Evolutionary conservation across 2,329 filamentous ascomycete genomes (phyloP), one percentile per base, ranked within the genome.

Genomic region (Mycosphaerella sp.): DNA sequence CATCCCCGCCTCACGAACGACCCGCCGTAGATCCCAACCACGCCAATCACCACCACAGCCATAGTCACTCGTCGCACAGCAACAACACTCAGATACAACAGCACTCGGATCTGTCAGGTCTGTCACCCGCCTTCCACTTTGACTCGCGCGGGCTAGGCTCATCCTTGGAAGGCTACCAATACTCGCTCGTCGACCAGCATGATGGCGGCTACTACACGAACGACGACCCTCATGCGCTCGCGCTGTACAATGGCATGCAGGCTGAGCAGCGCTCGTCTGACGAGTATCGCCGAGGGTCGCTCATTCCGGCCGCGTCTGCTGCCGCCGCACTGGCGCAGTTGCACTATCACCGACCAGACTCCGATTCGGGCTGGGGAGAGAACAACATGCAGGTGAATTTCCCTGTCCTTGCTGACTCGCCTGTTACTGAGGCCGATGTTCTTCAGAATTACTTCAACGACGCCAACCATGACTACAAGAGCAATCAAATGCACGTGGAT

Each of bases 311-410:
- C 53, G 84, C 84, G 51, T 88, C 82, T 62, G 90, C 90, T 49
- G 90, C 90, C 41, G 88, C 88, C 46, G 89, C 88, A 41, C 76
- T 97, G 54, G 88, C 90, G 41, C 88, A 94, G 73, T 78, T 97
- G 63, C 84, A 87, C 66, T 84, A 82, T 64, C 82, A 91, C 67
- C 87, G 87, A 62, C 77, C 84, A 54, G 85, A 88, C 53, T 77
- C 80, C 36, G 86, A 89, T 53, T 77, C 79, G 39, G 86, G 89
- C 53, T 87, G 84, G 80, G 89, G 93, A 58, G 55, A 64, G 30
- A 50, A 50, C 55, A 54, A 56, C 56, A 59, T 64, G 48, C 64
- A 66, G 64, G 64, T 66, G 63, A 64, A 65, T 61, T 54, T 62
- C 59, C 61, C 62, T 60, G 60, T 62, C 58, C 53, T 56, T 59